Conservation (phyloP, 352 stramenopile species). For the Globisporangium splendens region DNA sequence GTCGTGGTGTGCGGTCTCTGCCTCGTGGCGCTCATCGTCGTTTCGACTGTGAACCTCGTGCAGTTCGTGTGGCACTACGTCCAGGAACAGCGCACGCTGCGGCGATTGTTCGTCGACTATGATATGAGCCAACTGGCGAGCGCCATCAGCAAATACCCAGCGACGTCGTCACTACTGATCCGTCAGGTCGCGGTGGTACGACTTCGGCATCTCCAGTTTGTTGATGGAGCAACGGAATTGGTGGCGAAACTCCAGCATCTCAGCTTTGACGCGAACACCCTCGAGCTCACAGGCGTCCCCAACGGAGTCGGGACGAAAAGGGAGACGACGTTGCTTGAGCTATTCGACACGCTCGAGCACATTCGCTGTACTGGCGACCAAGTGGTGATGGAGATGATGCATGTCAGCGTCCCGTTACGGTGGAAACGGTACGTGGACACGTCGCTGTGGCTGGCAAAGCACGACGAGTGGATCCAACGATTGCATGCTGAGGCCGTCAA, state of each 20-base stretch:
- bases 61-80: conserved; percentile 40
- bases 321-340: conserved; percentile 61
- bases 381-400: conserved; percentile 50
- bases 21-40: conserved; percentile 33
- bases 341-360: conserved; percentile 50
- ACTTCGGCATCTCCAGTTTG: conserved; percentile 46
- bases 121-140: conserved; percentile 23
- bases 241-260: conserved; percentile 29
- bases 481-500: conserved; percentile 37
- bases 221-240: conserved; percentile 27
- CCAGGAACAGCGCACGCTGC: conserved; percentile 39
- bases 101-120: conserved; percentile 31
- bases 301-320: conserved; percentile 26
- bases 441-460: conserved; percentile 28
- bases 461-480: conserved; percentile 38
- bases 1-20: conserved; percentile 42
- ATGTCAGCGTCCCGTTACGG: conserved; percentile 30
- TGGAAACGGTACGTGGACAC: conserved; percentile 44
- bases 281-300: conserved; percentile 40
- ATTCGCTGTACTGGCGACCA: conserved; percentile 50
- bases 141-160: conserved; percentile 28
- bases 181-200: conserved; percentile 42
- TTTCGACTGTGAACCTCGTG: conserved; percentile 33
- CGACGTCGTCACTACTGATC: conserved; percentile 36
- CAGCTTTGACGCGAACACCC: conserved; percentile 34